These are phyloP conservation scores for Whalleya microplaca DNA, from an alignment of 2,329 filamentous ascomycete species.

Conservation along the genomic window DNA sequence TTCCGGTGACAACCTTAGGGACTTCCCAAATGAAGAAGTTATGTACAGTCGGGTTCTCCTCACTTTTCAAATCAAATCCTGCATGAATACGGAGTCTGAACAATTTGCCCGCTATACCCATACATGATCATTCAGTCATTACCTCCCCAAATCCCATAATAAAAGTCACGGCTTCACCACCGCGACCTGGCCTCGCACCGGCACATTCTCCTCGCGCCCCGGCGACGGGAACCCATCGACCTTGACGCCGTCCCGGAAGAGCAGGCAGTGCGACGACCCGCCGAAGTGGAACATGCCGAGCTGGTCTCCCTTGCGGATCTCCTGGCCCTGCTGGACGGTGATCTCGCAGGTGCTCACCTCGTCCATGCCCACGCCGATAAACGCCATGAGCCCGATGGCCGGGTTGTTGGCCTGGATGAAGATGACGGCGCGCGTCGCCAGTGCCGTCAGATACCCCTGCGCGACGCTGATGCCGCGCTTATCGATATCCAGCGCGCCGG, in stretches of 20 bases:
- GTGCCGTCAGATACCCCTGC: conserved; percentile 68
- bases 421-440: conserved; percentile 72
- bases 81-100: too few relatives aligned
- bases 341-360: conserved; percentile 77
- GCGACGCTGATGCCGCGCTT: conserved; percentile 44
- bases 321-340: conserved; percentile 67
- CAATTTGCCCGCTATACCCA: too few relatives aligned
- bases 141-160: too few relatives aligned
- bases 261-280: conserved; percentile 70
- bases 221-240: conserved; percentile 37
- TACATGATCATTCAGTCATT: not conserved
- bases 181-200: conserved; percentile 32
- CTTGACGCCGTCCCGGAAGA: conserved; percentile 64
- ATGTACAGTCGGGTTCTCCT: too few relatives aligned
- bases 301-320: conserved; percentile 70
- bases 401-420: conserved; percentile 72
- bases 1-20: too few relatives aligned
- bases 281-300: conserved; percentile 82
- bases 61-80: too few relatives aligned
- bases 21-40: too few relatives aligned
- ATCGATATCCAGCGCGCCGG: conserved; percentile 32
- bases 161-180: conserved; percentile 24
- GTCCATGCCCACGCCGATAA: conserved; percentile 75
- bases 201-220: conserved; percentile 29
- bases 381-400: conserved; percentile 68